Base-by-base conservation (phyloP, 2,329 filamentous ascomycete species). In the Aspergillus quadrilineatus region DNA sequence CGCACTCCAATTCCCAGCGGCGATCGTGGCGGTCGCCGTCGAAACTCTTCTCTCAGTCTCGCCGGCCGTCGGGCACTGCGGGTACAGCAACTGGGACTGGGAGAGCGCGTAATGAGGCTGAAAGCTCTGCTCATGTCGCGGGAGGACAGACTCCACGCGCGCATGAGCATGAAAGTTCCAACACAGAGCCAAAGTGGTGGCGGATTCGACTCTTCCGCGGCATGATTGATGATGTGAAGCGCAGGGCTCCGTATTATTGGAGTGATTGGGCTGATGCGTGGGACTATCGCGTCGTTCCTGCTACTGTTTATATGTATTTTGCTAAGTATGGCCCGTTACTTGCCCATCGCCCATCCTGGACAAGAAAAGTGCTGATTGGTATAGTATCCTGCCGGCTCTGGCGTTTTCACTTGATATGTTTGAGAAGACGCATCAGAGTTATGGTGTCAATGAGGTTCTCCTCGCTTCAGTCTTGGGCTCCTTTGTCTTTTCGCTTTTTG, bases 371-470 rank as follows among this genome's bases (percentile, higher is more conserved):
- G 37, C 37, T 41, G 34, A 58, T 56, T 51, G 52, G 29, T 46
- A 15, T 52, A 94, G 90, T 76, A 94, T 96, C 67, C 76, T 96
- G 10, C 91, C 92, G 1, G 91, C 92, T 1, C 76, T 96, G 58
- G 92, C 92, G 47, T 96, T 96, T 75, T 94, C 90, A 1, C 81
- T 96, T 52, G 91, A 96, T 74, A 96, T 96, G 92, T 94, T 95
- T 69, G 88, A 87, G 59, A 93, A 92, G 75, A 96, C 90, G 0
- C 79, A 87, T 59, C 88, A 88, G 74, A 89, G 89, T 63, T 96
- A 91, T 67, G 91, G 92, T 50, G 91, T 96, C 56, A 96, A 96
- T 70, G 92, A 96, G 75, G 91, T 94, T 2, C 79, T 96, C n/a
- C 79, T 96, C 37, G 82, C 92, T 6, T 95, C 90, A 1, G 91